Percentiles rank a stretch among this genome's conserved stretches.
phyloP scores from a whole-genome alignment of 192 early-diverging fungal species.

The Linderina pennispora region DNA sequence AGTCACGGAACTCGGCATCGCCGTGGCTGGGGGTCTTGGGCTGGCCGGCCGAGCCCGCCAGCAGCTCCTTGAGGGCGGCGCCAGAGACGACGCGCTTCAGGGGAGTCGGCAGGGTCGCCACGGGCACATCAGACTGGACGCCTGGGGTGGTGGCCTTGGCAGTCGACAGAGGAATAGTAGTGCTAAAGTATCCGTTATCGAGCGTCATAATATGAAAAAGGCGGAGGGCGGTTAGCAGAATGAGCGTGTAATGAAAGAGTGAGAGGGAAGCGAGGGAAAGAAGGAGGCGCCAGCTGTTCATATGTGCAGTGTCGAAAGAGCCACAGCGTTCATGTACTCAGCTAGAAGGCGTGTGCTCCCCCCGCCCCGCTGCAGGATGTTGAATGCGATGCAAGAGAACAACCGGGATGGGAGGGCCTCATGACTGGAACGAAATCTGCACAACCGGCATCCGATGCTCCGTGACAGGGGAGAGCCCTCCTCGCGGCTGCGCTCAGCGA shows the following conservation, averaged over 20 bases:
- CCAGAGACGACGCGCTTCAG: slow-evolving; percentile 48
- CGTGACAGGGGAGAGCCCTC: too few relatives aligned
- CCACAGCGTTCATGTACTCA: too few relatives aligned
- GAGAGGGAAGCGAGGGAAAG: slow-evolving; percentile 86
- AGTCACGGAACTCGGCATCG: slow-evolving; percentile 42
- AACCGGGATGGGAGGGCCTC: too few relatives aligned
- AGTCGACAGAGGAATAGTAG: slow-evolving; percentile 36
- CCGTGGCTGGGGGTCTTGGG: slow-evolving; percentile 37
- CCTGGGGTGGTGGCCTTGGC: slow-evolving; percentile 46
- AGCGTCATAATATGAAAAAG: slow-evolving; percentile 9
- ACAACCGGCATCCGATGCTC: too few relatives aligned
- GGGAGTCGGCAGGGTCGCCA: slow-evolving; percentile 47
- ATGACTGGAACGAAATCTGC: too few relatives aligned
- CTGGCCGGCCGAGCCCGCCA: slow-evolving; percentile 33
- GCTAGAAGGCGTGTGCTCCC: too few relatives aligned
- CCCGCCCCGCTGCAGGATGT: too few relatives aligned
- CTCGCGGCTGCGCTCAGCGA: too few relatives aligned
- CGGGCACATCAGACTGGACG: slow-evolving; percentile 27
- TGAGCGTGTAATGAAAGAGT: slow-evolving; percentile 89
- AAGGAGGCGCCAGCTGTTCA: too few relatives aligned
- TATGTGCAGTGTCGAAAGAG: slow-evolving; percentile 88
- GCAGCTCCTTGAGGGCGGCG: slow-evolving; percentile 44
- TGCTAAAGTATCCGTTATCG: slow-evolving; percentile 43
- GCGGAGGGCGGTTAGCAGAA: slow-evolving; percentile 86
- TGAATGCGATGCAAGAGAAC: too few relatives aligned